A percentile compares a stretch with the other conserved stretches of the same genome.
Conservation (phyloP, 2,329 filamentous ascomycete species). For the Nemania diffusa region DNA sequence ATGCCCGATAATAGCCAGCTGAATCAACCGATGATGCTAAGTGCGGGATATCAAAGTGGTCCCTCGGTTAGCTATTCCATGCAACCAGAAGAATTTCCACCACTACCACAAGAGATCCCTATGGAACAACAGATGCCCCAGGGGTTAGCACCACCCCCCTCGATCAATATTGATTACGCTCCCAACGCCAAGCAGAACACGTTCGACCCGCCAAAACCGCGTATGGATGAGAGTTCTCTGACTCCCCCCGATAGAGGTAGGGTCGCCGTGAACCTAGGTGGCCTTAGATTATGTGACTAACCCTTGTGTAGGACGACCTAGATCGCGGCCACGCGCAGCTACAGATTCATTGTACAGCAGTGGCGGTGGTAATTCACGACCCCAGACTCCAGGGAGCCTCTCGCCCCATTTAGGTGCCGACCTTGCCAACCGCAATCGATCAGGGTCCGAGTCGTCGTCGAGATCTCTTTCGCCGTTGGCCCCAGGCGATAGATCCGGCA, state of each 20-base stretch:
- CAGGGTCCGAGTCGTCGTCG: constrained; percentile 55
- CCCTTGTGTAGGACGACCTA: constrained; percentile 56
- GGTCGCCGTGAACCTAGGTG: constrained; percentile 36
- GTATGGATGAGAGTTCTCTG: constrained; percentile 79
- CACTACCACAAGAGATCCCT: constrained; percentile 58
- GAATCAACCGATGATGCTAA: constrained; percentile 58
- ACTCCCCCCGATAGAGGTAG: constrained; percentile 81
- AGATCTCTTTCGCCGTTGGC: constrained; percentile 68
- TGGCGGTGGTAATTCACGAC: constrained; percentile 54
- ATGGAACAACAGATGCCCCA: constrained; percentile 71
- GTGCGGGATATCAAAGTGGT: constrained; percentile 53
- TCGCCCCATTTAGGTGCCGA: constrained; percentile 64
- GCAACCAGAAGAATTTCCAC: constrained; percentile 62
- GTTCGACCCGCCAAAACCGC: constrained; percentile 73
- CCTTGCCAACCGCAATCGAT: constrained; percentile 53
- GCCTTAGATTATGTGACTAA: constrained; percentile 38
- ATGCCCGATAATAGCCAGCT: constrained; percentile 63
- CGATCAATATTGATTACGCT: constrained; percentile 93
- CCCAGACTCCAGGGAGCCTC: constrained; percentile 55
- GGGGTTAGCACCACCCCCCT: constrained; percentile 78
- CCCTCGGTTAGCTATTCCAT: constrained; percentile 58
- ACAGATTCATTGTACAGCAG: constrained; percentile 68
- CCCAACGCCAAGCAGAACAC: constrained; percentile 74
- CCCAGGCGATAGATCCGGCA: constrained; percentile 65
- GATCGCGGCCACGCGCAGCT: constrained; percentile 64